These are phyloP conservation scores for Aspergillus sojae DNA, from an alignment of 2,329 filamentous ascomycete species.

Conservation along the genomic window DNA sequence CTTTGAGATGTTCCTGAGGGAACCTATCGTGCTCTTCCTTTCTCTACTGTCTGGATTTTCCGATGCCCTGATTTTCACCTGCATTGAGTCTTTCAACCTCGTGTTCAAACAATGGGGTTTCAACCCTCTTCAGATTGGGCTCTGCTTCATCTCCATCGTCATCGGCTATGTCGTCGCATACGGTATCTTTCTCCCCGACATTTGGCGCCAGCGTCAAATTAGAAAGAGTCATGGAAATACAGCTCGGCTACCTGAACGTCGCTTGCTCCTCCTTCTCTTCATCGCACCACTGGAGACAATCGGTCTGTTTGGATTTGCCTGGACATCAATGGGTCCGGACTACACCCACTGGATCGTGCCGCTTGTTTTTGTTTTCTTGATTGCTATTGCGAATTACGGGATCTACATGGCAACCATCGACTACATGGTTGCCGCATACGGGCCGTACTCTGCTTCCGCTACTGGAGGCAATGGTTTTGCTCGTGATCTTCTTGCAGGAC, in stretches of 20 bases:
- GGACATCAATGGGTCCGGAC: constrained; percentile 65
- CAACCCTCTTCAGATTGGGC: constrained; percentile 21
- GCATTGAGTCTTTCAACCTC: constrained; percentile 69
- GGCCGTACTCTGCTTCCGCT: constrained; percentile 71
- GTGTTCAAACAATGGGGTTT: constrained; percentile 47
- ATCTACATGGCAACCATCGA: constrained; percentile 79
- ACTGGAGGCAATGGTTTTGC: constrained; percentile 77
- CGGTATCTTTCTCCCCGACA: constrained; percentile 54
- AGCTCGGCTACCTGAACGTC: constrained; percentile 62
- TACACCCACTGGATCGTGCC: constrained; percentile 70
- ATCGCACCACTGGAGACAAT: constrained; percentile 64
- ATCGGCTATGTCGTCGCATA: constrained; percentile 61
- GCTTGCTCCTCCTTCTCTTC: constrained; percentile 67
- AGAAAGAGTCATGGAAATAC: constrained; percentile 49
- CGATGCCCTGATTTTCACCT: constrained; percentile 77
- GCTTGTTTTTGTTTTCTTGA: constrained; percentile 65
- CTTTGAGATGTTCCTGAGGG: constrained; percentile 72
- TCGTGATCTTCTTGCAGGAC: constrained; percentile 72
- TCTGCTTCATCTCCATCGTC: constrained; percentile 40
- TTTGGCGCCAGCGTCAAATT: constrained; percentile 44
- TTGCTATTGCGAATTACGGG: constrained; percentile 73
- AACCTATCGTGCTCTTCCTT: constrained; percentile 72
- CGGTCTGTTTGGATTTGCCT: constrained; percentile 71
- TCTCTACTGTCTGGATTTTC: constrained; percentile 73
- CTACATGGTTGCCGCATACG: constrained; percentile 76